Evolutionary conservation across 2,329 filamentous ascomycete species (phyloP).

Genomic region (Rasamsonia emersonii): DNA sequence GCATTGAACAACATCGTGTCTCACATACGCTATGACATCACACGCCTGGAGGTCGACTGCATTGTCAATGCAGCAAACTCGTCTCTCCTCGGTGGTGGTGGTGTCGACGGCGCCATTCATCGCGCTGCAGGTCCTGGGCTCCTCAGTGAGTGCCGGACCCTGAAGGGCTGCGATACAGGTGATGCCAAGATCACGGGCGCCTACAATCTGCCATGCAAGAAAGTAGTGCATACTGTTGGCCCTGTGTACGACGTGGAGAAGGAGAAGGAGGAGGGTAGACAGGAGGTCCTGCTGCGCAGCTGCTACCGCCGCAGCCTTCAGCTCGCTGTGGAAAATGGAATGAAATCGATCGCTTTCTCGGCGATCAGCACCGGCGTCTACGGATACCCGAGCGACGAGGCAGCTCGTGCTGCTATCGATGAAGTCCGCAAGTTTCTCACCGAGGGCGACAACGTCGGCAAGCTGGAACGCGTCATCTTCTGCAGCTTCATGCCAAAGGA

Average conservation of each 20-base stretch:
- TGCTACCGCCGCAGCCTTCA: conserved; percentile 67
- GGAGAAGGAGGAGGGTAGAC: conserved; percentile 22
- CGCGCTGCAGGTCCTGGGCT: conserved; percentile 64
- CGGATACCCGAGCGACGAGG: conserved; percentile 68
- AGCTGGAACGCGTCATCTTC: conserved; percentile 68
- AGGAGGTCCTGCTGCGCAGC: conserved; percentile 40
- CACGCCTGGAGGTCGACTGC: conserved; percentile 64
- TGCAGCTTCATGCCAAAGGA: conserved; percentile 78
- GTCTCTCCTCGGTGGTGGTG: conserved; percentile 74
- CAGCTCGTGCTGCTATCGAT: conserved; percentile 62
- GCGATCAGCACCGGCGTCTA: conserved; percentile 84
- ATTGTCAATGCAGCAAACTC: conserved; percentile 92
- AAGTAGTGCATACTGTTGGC: conserved; percentile 85
- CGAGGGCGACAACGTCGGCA: conserved; percentile 27
- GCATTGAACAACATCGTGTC: conserved; percentile 49
- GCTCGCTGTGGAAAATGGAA: conserved; percentile 58
- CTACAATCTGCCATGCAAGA: conserved; percentile 64
- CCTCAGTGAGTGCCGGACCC: conserved; percentile 58
- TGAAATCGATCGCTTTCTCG: conserved; percentile 70
- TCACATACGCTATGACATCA: conserved; percentile 71
- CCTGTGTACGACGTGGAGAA: conserved; percentile 57
- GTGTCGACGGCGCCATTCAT: conserved; percentile 85
- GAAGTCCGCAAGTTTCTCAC: conserved; percentile 51
- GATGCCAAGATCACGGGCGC: conserved; percentile 73
- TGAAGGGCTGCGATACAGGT: conserved; percentile 69